Conservation (phyloP, 139 green algal species). For the Astrephomene gubernaculifera region DNA sequence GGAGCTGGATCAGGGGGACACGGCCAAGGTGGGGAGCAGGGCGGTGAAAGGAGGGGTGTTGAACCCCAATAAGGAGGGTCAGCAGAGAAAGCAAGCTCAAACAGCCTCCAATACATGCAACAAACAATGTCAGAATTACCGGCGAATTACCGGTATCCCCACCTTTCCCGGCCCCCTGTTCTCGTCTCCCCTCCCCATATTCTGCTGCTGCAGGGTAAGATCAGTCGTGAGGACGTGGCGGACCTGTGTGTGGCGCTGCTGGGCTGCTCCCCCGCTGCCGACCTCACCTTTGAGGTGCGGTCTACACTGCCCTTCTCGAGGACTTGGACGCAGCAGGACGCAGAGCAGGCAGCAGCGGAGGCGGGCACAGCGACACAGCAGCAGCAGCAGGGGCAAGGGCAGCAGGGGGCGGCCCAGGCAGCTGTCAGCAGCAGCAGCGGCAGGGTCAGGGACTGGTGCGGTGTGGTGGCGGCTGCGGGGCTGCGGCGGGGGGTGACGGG, state of each 20-base stretch:
- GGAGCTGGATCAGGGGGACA: conserved; percentile 89
- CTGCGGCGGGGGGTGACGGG: conserved; percentile 75
- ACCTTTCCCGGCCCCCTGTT: neutral
- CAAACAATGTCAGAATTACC: no score
- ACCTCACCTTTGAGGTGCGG: conserved; percentile 90
- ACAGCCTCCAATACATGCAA: no score
- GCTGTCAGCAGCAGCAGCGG: no score
- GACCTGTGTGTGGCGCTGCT: conserved; percentile 85
- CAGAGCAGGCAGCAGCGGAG: no score
- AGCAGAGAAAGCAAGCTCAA: no score
- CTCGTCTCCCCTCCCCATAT: neutral
- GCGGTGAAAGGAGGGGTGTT: no score
- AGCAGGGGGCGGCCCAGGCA: no score
- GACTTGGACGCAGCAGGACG: conserved; percentile 72
- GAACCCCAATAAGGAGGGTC: no score
- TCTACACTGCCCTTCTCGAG: conserved; percentile 85
- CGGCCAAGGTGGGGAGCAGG: conserved; percentile 65
- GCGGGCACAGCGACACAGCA: no score
- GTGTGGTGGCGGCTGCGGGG: conserved; percentile 45
- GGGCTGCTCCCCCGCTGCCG: conserved; percentile 44
- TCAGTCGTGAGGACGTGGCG: conserved; percentile 86
- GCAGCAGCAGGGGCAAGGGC: no score
- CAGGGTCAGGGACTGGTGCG: conserved; percentile 72
- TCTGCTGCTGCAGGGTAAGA: conserved; percentile 76
- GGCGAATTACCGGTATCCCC: no score